Conservation (phyloP, 305 asterid genomes). For the Fraxinus floribunda region DNA sequence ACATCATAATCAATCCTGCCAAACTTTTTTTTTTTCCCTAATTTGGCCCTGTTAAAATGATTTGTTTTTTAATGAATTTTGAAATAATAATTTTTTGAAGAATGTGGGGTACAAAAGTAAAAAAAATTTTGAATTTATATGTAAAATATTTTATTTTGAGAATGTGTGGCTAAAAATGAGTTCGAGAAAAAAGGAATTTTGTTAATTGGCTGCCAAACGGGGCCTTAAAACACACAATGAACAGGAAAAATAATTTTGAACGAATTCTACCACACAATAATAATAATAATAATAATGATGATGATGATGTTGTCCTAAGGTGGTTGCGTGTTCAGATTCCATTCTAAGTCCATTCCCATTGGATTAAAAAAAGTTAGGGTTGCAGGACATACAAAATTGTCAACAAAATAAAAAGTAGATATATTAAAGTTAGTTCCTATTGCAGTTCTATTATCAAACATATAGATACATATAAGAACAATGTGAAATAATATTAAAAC, state of each 20-base stretch:
- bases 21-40: constrained; percentile 13
- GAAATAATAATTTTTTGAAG: no score
- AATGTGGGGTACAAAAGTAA: no score
- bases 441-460: neutral
- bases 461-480: neutral
- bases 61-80: no score
- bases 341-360: neutral
- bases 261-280: neutral
- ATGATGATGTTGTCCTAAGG: neutral
- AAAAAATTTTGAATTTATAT: no score
- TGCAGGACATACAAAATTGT: neutral
- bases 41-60: no score
- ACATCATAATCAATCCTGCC: constrained; percentile 16
- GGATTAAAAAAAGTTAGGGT: neutral
- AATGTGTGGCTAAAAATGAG: no score
- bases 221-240: constrained; percentile 6
- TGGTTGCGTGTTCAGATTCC: neutral
- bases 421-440: neutral
- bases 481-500: neutral
- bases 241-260: neutral
- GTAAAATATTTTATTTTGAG: no score
- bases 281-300: no score
- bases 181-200: no score
- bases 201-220: no score
- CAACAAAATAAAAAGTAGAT: neutral